Evolutionary conservation across 768 basidiomycete species (phyloP).

Genomic region (Brasilioporus rufonigricans): DNA sequence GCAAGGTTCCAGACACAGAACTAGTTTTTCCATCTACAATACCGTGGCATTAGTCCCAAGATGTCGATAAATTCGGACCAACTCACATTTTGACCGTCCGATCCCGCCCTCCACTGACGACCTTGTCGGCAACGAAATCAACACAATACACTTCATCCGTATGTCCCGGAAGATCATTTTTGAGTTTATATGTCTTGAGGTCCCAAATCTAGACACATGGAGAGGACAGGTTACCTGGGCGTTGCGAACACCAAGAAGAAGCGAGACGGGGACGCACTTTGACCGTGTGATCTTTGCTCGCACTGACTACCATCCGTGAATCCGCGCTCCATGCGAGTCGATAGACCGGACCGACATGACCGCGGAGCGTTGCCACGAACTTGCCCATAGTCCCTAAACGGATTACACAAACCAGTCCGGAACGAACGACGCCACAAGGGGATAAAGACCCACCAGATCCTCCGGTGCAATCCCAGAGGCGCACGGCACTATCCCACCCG

Average conservation of each 20-base stretch:
- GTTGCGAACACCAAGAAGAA: neutral
- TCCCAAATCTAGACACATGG: constrained; percentile 74
- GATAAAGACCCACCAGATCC: constrained; percentile 39
- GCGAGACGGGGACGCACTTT: constrained; percentile 57
- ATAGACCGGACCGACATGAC: constrained; percentile 94
- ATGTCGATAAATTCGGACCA: neutral
- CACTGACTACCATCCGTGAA: constrained; percentile 86
- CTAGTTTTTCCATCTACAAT: constrained; percentile 32
- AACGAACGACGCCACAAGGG: neutral
- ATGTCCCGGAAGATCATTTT: constrained; percentile 91
- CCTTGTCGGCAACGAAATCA: constrained; percentile 97
- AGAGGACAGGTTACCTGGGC: neutral
- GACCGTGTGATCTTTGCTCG: constrained; percentile 93
- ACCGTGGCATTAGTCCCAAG: neutral
- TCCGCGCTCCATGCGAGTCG: constrained; percentile 95
- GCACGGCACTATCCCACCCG: constrained; percentile 86
- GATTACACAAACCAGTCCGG: no score
- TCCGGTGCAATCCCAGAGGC: constrained; percentile 79
- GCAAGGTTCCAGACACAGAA: neutral
- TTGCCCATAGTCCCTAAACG: constrained; percentile 61
- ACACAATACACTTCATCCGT: constrained; percentile 99
- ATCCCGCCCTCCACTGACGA: constrained; percentile 97
- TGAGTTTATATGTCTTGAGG: constrained; percentile 93
- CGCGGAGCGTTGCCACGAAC: constrained; percentile 86
- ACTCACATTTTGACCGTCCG: constrained; percentile 89